Evolutionary conservation across 2,329 filamentous ascomycete species (phyloP), one percentile per base, ranked within the genome.

Genomic region (Rosellinia necatrix): DNA sequence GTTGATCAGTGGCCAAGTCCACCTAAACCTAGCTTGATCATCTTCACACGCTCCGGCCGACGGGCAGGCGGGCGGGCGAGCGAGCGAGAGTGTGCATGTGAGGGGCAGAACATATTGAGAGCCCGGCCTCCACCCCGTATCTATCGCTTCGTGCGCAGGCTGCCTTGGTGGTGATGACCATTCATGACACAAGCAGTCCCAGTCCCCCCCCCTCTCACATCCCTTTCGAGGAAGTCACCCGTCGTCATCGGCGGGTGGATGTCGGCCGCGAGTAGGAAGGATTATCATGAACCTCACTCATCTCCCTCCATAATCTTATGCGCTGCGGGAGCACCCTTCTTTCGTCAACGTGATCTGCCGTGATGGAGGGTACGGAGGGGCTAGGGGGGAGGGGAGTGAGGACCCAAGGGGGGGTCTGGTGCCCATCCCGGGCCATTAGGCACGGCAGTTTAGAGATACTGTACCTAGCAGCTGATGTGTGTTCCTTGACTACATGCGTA

Each of bases 291-390:
- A 58, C 46, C 58, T 51, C 48, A 52, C 44, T 51, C 48, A 52
- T 49, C 49, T 49, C 22, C 49, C 43, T 49, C 49, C 38, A 44
- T 21, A 51, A 47, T 41, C 47, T 53, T 53, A 58, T 59, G 62
- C 62, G 62, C 53, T 56, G 61, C 62, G 62, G 62, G 60, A 64
- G 49, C 53, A 61, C 50, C 60, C 62, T 63, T 56, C 43, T 60
- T 62, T 59, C 60, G 60, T 61, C 60, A 64, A 56, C 58, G 58
- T 60, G 54, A 64, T 61, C 59, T 63, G 56, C 60, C 62, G 62
- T 61, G 56, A 61, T 58, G 60, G 62, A 56, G 60, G 56, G 57
- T 43, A 34, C 49, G 49, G 46, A 59, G 48, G 24, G 59, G 53
- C 54, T 30, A 53, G 41, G 53, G 53, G 38, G 38, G 46, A 59